Evolutionary conservation across 2,329 filamentous ascomycete genomes (phyloP), one percentile per base, ranked within the genome.

Genomic region (Penicillium rolfsii): DNA sequence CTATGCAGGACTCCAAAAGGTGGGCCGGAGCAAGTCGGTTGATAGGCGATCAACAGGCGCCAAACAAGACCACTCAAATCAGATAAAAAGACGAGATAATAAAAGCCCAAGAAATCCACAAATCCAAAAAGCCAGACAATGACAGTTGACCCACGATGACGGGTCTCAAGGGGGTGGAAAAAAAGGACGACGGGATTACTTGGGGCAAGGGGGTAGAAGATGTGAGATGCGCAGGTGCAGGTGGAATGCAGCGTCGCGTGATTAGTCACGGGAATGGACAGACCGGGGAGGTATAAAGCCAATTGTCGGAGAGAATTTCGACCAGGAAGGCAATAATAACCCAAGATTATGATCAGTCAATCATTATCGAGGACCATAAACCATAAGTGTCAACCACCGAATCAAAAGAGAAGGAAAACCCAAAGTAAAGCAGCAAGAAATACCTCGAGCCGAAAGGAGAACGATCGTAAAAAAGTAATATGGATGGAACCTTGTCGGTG

Each of bases 251-350:
- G 48, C 57, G 50, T 63, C 64, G 62, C 59, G 61, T 67, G 67
- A 69, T 69, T 69, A 61, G 67, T 66, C 67, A 65, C 65, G 61
- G 54, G 56, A 50, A 50, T 45, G 33, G 35, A n/a, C 16, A 33
- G n/a, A 19, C 43, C 36, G 46, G 46, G 46, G 46, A 50, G 28
- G 46, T 50, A 49, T 49, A 49, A 50, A 50, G 28, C 46, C 46
- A 35, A 50, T 33, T 50, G 46, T 50, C 8, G 33, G 28, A 35
- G 28, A 35, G 46, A 22, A 35, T 22, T 11, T 35, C 16, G n/a
- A 50, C 16, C 30, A 22, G 46, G 8, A 14, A 48, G 6, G 24
- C 8, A 50, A 50, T 50, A 50, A 35, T 35, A 19, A 35, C 11
- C 8, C 30, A 19, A n/a, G n/a, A 33, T 22, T 33, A 50, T 33